A percentile compares a stretch with the other conserved stretches of the same genome.
phyloP scores from a whole-genome alignment of 768 basidiomycete genomes.

The Trametes cinnabarina region DNA sequence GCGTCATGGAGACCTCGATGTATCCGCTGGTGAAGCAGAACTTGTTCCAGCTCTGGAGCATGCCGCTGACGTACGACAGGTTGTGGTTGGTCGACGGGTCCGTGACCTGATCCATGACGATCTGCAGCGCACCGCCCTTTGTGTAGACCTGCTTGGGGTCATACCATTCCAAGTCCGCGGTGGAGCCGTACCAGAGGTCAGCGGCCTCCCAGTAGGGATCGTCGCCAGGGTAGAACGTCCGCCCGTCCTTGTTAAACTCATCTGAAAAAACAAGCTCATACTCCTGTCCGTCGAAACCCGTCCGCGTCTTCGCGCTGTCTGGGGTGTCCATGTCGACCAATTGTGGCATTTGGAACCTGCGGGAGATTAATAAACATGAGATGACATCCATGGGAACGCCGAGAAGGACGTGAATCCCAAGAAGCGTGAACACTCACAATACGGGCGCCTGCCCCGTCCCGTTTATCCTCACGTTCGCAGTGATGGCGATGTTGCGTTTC shows the following conservation, averaged over 20 bases:
- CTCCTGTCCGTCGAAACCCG: constrained; percentile 66
- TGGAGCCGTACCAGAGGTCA: constrained; percentile 71
- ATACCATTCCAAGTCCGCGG: constrained; percentile 75
- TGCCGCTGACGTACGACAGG: constrained; percentile 65
- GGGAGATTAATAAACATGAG: neutral
- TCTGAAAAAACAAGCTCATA: constrained; percentile 70
- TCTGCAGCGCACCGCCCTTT: constrained; percentile 59
- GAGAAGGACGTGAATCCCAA: neutral
- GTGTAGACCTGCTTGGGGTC: constrained; percentile 68
- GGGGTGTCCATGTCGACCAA: constrained; percentile 77
- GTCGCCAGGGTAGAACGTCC: constrained; percentile 57
- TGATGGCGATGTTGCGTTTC: constrained; percentile 43
- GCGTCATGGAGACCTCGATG: constrained; percentile 62
- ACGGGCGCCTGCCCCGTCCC: constrained; percentile 61
- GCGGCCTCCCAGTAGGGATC: constrained; percentile 73
- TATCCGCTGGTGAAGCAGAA: constrained; percentile 79
- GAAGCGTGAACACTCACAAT: neutral
- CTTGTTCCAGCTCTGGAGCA: constrained; percentile 91
- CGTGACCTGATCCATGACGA: constrained; percentile 56
- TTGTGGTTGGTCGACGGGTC: constrained; percentile 44
- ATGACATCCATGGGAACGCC: neutral
- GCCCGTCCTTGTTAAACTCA: constrained; percentile 57
- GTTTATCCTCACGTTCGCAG: constrained; percentile 67
- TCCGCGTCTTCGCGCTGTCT: constrained; percentile 49
- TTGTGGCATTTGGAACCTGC: constrained; percentile 45